Percentiles rank a stretch among this genome's conserved stretches.
phyloP scores from a whole-genome alignment of 2,329 filamentous ascomycete genomes.

The Teratosphaeria nubilosa region DNA sequence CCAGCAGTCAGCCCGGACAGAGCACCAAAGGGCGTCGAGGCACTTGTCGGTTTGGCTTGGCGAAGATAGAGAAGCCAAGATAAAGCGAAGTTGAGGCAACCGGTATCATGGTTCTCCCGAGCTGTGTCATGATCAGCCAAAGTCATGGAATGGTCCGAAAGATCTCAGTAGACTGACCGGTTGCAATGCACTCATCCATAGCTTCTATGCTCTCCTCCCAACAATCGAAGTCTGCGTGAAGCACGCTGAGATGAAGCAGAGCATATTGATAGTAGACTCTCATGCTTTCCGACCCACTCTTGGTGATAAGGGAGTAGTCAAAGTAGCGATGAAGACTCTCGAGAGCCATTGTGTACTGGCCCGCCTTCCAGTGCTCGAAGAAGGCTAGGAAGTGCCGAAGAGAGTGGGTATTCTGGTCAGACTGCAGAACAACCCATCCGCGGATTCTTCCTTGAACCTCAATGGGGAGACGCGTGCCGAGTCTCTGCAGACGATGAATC shows the following conservation, averaged over 20 bases:
- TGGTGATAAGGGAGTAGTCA: constrained; percentile 59
- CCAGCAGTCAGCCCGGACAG: constrained; percentile 17
- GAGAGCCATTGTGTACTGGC: constrained; percentile 81
- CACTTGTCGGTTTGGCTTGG: constrained; percentile 60
- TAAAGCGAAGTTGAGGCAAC: constrained; percentile 85
- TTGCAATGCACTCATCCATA: constrained; percentile 90
- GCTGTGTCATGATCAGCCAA: constrained; percentile 36
- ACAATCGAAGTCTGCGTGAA: constrained; percentile 92
- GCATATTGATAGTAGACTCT: constrained; percentile 81
- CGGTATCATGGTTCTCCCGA: constrained; percentile 82
- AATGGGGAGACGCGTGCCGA: constrained; percentile 67
- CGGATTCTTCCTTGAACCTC: constrained; percentile 63
- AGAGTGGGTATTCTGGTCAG: constrained; percentile 17
- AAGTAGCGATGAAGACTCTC: constrained; percentile 91
- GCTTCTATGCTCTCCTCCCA: constrained; percentile 81
- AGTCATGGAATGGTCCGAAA: not conserved
- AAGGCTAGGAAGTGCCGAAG: constrained; percentile 42
- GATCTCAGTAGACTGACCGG: constrained; percentile 28
- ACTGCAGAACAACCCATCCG: constrained; percentile 18
- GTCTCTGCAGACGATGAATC: constrained; percentile 74
- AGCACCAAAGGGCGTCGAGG: constrained; percentile 10
- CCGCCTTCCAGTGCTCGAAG: constrained; percentile 82
- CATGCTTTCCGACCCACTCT: constrained; percentile 13
- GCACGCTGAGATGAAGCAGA: constrained; percentile 79
- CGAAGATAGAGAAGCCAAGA: constrained; percentile 95